Percentiles rank a stretch among this genome's conserved stretches.
Evolutionary conservation across 495 filamentous ascomycete species (phyloP).

Genomic region (Venustampulla echinocandica): DNA sequence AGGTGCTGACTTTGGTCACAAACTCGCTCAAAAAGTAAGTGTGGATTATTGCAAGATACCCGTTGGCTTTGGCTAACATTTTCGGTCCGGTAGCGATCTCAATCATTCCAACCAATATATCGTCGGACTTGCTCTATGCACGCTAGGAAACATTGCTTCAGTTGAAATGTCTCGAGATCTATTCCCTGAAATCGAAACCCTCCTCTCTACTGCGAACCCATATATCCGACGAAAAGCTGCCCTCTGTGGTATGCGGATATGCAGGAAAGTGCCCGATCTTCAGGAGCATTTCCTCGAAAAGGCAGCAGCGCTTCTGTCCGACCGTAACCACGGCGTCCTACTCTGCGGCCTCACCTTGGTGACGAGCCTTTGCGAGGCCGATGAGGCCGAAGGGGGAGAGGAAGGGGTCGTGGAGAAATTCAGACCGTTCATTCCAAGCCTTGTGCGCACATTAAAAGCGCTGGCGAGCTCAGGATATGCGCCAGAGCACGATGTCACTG

Average conservation of each 20-base stretch:
- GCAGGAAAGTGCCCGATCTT: constrained; percentile 92
- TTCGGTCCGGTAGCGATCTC: constrained; percentile 60
- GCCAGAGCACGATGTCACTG: constrained; percentile 94
- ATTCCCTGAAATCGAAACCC: constrained; percentile 85
- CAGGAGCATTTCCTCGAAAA: constrained; percentile 97
- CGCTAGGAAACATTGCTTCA: constrained; percentile 93
- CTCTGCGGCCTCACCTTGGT: constrained; percentile 87
- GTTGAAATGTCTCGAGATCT: constrained; percentile 98
- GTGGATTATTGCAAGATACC: too few species aligned
- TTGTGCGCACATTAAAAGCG: constrained; percentile 87
- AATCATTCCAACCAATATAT: constrained; percentile 98
- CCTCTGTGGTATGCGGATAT: constrained; percentile 99
- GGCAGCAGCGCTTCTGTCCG: constrained; percentile 76
- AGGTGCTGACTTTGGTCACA: constrained; percentile 92
- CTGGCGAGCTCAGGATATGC: constrained; percentile 93
- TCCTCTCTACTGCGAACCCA: constrained; percentile 86
- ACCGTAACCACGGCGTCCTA: constrained; percentile 88
- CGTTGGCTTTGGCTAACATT: too few species aligned
- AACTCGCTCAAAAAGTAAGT: constrained; percentile 92
- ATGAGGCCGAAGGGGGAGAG: constrained; percentile 80
- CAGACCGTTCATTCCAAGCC: constrained; percentile 62
- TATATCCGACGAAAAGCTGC: constrained; percentile 96
- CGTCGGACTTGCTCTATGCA: constrained; percentile 90
- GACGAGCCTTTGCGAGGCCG: constrained; percentile 86
- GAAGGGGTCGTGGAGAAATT: constrained; percentile 83